Base-by-base conservation (phyloP, 139 green algal species). In the Coelastrella sp. region DNA sequence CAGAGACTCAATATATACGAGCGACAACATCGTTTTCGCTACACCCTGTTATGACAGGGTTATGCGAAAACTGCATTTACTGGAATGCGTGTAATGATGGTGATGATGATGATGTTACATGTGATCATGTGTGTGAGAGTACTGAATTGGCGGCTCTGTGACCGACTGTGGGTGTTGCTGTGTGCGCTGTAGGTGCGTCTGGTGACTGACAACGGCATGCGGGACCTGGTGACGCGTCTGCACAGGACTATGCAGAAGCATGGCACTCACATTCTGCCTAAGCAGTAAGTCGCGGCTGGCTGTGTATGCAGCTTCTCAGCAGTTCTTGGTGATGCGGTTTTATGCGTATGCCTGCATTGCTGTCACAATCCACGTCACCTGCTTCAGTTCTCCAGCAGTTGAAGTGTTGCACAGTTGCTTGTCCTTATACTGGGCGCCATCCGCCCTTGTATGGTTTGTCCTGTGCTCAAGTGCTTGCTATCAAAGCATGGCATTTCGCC, bases 161-260 rank as follows among this genome's bases (percentile, higher is more conserved):
- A 47, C 32, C 32, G 32, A 47, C 32, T 47, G 32, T 47, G 32
- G 32, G 32, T 47, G 32, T 47, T 47, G 8, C 6, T 58, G 77
- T 64, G 47, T 14, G 5, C 2, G 22, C 57, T 76, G 81, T 64
- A 87, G 82, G 82, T 87, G 4, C 86, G 86, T 0, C 86, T 91
- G 6, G 78, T 91, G 61, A 87, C 64, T 47, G 78, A 86, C 17
- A 80, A 47, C 11, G 87, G 87, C 64, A 79, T 91, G 77, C n/a
- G 68, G 14, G 87, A 91, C 54, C 78, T 91, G 32, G 87, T 91
- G 19, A 32, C 19, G 4, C 47, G 87, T 20, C 77, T 91, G 64
- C 87, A 91, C 87, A 87, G 87, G 77, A 76, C 85, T 10, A 90
- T 90, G 85, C 85, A 90, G 85, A 90, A 90, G 73, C 85, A 90